A percentile compares a stretch with the other conserved stretches of the same genome.
Evolutionary conservation across 2,329 filamentous ascomycete species (phyloP).

Genomic region (Bipolaris cookei): DNA sequence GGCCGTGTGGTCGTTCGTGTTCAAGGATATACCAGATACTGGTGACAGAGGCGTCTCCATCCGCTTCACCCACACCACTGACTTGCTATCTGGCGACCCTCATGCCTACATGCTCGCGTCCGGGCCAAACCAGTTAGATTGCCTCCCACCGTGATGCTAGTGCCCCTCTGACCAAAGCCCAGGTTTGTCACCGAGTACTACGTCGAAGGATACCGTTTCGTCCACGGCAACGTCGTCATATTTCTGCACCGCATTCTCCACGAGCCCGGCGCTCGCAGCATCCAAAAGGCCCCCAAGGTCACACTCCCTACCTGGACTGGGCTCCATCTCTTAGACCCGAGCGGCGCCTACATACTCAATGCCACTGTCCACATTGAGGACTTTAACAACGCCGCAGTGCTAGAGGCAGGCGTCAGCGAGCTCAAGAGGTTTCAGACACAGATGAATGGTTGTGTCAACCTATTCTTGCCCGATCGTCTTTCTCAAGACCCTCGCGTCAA

Average conservation of each 20-base stretch:
- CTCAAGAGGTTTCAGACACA: slow-evolving; percentile 61
- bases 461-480: slow-evolving; percentile 64
- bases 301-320: slow-evolving; percentile 53
- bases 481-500: slow-evolving; percentile 66
- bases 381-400: slow-evolving; percentile 59
- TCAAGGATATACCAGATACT: slow-evolving; percentile 55
- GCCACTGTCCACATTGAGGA: slow-evolving; percentile 64
- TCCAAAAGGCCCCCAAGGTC: slow-evolving; percentile 42
- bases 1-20: slow-evolving; percentile 48
- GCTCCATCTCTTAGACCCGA: slow-evolving; percentile 61
- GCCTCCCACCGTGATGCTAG: slow-evolving; percentile 11
- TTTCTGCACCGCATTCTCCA: slow-evolving; percentile 62
- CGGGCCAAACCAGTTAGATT: slow-evolving; percentile 58
- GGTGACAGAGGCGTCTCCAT: slow-evolving; percentile 61
- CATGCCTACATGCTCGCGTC: slow-evolving; percentile 58
- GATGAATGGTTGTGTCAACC: slow-evolving; percentile 63
- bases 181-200: slow-evolving; percentile 65
- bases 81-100: slow-evolving; percentile 58
- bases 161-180: slow-evolving; percentile 27
- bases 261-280: slow-evolving; percentile 50
- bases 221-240: slow-evolving; percentile 64
- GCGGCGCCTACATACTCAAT: slow-evolving; percentile 64
- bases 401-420: slow-evolving; percentile 62
- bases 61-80: slow-evolving; percentile 58
- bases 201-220: slow-evolving; percentile 63